Evolutionary conservation across 352 stramenopile genomes (phyloP).

Genomic region (Elongisporangium undulatum): DNA sequence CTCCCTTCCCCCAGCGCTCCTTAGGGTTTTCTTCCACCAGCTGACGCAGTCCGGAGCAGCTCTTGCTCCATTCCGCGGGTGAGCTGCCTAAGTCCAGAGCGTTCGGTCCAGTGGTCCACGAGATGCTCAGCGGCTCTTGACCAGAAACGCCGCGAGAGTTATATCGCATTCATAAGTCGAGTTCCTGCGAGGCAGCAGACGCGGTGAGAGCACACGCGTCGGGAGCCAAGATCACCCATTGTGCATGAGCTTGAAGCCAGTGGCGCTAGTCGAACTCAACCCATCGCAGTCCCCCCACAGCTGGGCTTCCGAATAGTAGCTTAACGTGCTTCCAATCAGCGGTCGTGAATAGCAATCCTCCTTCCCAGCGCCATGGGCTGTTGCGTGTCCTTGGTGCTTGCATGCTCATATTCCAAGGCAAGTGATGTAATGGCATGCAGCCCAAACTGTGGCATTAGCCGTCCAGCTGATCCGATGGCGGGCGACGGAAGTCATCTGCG

Average conservation of each 20-base stretch:
- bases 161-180: background rate
- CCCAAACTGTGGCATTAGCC: background rate
- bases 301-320: too few relatives aligned
- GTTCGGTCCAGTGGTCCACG: background rate
- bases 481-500: background rate
- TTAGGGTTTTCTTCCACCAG: background rate
- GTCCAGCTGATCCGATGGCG: background rate
- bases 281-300: background rate
- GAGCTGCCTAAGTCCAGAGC: background rate
- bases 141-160: background rate
- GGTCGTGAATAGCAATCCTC: background rate
- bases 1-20: background rate
- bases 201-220: background rate
- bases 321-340: too few relatives aligned
- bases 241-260: background rate
- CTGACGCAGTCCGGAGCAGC: background rate
- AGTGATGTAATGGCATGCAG: background rate
- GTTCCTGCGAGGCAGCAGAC: background rate
- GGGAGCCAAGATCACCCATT: background rate
- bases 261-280: background rate
- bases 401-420: too few relatives aligned
- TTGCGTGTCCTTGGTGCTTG: too few relatives aligned
- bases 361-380: too few relatives aligned
- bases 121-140: background rate
- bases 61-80: background rate